Conservation (phyloP, 164 flowering plant genomes). For the Buxus sempervirens region DNA sequence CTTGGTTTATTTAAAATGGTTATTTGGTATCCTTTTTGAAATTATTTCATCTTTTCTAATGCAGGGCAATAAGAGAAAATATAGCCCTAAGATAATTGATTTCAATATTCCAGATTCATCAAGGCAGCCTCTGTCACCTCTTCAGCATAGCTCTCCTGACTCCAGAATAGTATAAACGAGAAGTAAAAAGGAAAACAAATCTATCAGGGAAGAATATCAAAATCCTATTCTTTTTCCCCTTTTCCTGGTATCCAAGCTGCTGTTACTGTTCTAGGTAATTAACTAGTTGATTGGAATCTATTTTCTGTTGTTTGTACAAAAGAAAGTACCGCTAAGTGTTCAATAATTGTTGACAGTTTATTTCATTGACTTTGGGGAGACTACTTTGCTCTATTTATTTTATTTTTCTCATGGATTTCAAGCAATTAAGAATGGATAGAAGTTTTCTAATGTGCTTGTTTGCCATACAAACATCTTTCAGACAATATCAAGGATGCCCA, state of each 20-base stretch:
- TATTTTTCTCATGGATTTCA: no score
- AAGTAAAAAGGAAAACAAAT: background rate
- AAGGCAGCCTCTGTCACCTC: constrained; percentile 68
- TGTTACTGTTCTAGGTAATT: constrained; percentile 15
- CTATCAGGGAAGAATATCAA: background rate
- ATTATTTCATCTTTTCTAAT: background rate
- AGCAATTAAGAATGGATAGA: no score
- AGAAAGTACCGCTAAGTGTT: no score
- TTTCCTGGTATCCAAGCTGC: constrained; percentile 2
- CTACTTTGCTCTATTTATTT: no score
- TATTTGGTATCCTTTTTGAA: background rate
- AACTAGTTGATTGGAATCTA: background rate
- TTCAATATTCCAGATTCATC: constrained; percentile 40
- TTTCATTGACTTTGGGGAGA: no score
- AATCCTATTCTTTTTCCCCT: background rate
- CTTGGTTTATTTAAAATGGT: background rate
- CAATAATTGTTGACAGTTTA: no score
- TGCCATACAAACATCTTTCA: no score
- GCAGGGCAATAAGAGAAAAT: constrained; percentile 71
- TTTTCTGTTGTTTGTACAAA: background rate
- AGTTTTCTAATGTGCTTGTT: no score
- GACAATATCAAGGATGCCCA: no score
- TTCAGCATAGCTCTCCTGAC: constrained; percentile 58
- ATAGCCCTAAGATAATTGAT: constrained; percentile 51
- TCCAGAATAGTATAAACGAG: constrained; percentile 46